Evolutionary conservation across 2,329 filamentous ascomycete species (phyloP).

Genomic region (Gyromitra esculenta): DNA sequence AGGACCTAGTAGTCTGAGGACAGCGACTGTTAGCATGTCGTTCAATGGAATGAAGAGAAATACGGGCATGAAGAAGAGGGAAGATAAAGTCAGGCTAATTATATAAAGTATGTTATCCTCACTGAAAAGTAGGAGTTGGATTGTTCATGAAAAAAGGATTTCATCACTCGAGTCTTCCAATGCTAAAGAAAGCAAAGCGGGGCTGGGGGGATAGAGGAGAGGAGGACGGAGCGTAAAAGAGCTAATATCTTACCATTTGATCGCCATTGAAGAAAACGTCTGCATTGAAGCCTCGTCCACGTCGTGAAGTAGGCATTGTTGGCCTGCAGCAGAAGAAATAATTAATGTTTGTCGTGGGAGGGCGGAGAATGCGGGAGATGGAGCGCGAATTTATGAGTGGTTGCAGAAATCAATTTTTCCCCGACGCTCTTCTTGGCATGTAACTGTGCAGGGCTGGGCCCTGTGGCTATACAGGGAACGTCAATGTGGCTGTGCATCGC

Average conservation of each 20-base stretch:
- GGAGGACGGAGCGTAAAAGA: conserved; percentile 60
- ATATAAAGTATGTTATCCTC: conserved; percentile 59
- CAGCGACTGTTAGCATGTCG: conserved; percentile 30
- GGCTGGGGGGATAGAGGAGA: background rate
- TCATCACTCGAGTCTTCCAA: conserved; percentile 76
- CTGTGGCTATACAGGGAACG: conserved; percentile 23
- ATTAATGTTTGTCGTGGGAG: conserved; percentile 55
- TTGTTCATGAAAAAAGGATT: conserved; percentile 90
- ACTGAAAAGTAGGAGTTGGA: conserved; percentile 69
- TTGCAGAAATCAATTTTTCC: conserved; percentile 17
- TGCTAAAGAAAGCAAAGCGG: conserved; percentile 53
- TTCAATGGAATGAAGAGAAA: background rate
- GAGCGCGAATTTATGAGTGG: conserved; percentile 23
- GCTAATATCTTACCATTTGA: conserved; percentile 61
- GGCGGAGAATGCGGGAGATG: background rate
- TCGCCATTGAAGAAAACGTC: conserved; percentile 2
- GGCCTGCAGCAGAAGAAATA: conserved; percentile 30
- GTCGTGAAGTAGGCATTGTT: conserved; percentile 43
- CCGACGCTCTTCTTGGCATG: conserved; percentile 29
- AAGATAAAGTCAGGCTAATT: conserved; percentile 59
- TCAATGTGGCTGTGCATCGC: background rate
- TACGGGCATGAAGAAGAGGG: conserved; percentile 25
- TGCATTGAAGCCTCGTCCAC: conserved; percentile 4
- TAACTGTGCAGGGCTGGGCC: conserved; percentile 29
- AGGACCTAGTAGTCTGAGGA: conserved; percentile 11